Evolutionary conservation across 2,329 filamentous ascomycete genomes (phyloP).

Genomic region (Lachnellula cervina): DNA sequence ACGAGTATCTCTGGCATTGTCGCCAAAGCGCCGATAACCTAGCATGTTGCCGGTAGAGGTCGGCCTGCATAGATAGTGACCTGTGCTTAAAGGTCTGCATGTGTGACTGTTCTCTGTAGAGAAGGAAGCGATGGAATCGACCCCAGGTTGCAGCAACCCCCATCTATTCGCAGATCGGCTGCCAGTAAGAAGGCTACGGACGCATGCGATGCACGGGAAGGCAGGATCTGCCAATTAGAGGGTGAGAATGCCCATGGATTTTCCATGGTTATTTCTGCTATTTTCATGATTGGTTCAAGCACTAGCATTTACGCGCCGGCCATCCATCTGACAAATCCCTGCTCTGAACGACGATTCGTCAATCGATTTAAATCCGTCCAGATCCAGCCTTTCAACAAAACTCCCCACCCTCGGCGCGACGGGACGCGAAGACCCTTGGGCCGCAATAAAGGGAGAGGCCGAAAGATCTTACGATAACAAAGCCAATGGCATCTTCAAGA

Average conservation of each 20-base stretch:
- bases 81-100: slow-evolving; percentile 28
- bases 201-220: slow-evolving; percentile 11
- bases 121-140: slow-evolving; percentile 4
- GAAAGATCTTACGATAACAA: slow-evolving; percentile 1
- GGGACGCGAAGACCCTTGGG: slow-evolving; percentile 11
- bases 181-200: slow-evolving; percentile 5
- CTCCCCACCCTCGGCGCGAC: slow-evolving; percentile 8
- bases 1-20: slow-evolving; percentile 13
- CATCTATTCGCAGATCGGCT: neutral
- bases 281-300: slow-evolving; percentile 17
- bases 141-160: slow-evolving; percentile 2
- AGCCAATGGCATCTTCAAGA: slow-evolving; percentile 13
- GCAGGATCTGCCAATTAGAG: slow-evolving; percentile 14
- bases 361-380: slow-evolving; percentile 9
- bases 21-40: slow-evolving; percentile 26
- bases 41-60: slow-evolving; percentile 23
- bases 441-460: neutral
- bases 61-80: slow-evolving; percentile 22
- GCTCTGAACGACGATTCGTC: slow-evolving; percentile 18
- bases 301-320: slow-evolving; percentile 24
- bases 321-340: slow-evolving; percentile 6
- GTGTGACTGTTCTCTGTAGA: slow-evolving; percentile 8
- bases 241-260: slow-evolving; percentile 4
- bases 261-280: neutral
- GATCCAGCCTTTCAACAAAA: slow-evolving; percentile 3